Conservation (phyloP, 2,329 filamentous ascomycete genomes). For the Colletotrichum tofieldiae region DNA sequence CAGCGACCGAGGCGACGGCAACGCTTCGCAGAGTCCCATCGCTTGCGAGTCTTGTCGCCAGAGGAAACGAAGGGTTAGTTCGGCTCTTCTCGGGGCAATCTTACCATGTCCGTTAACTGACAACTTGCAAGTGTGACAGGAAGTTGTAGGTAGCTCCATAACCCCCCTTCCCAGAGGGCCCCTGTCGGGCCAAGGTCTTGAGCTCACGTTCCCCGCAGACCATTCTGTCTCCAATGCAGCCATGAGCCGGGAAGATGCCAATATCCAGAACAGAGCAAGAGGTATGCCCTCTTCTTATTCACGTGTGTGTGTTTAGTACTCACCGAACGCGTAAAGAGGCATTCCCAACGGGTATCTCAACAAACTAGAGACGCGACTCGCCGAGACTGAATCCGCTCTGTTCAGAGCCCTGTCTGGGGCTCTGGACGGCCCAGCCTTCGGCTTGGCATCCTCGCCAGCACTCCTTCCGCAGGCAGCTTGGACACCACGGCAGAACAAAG, state of each 20-base stretch:
- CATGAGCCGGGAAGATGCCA: slow-evolving; percentile 50
- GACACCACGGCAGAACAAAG: slow-evolving; percentile 46
- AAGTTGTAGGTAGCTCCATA: slow-evolving; percentile 29
- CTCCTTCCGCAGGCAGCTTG: slow-evolving; percentile 15
- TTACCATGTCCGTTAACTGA: background rate
- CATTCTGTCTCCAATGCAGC: slow-evolving; percentile 51
- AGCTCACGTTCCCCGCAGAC: slow-evolving; percentile 43
- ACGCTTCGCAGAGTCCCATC: slow-evolving; percentile 48
- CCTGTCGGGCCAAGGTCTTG: slow-evolving; percentile 27
- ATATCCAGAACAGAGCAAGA: slow-evolving; percentile 54
- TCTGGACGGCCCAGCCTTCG: background rate
- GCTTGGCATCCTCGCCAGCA: slow-evolving; percentile 2
- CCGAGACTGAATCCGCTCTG: slow-evolving; percentile 51
- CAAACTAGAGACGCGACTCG: slow-evolving; percentile 55
- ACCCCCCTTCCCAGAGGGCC: background rate
- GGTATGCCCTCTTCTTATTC: slow-evolving; percentile 36
- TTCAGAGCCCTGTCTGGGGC: slow-evolving; percentile 44
- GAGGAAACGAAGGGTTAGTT: slow-evolving; percentile 51
- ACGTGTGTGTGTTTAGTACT: background rate
- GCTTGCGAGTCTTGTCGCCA: slow-evolving; percentile 53
- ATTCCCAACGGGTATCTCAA: slow-evolving; percentile 58
- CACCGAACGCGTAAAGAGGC: slow-evolving; percentile 45
- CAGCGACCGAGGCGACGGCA: slow-evolving; percentile 8
- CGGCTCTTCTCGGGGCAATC: slow-evolving; percentile 4
- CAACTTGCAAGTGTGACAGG: slow-evolving; percentile 33